phyloP scores from a whole-genome alignment of 805 yeast species.

The Kodamaea neixiangensis region DNA sequence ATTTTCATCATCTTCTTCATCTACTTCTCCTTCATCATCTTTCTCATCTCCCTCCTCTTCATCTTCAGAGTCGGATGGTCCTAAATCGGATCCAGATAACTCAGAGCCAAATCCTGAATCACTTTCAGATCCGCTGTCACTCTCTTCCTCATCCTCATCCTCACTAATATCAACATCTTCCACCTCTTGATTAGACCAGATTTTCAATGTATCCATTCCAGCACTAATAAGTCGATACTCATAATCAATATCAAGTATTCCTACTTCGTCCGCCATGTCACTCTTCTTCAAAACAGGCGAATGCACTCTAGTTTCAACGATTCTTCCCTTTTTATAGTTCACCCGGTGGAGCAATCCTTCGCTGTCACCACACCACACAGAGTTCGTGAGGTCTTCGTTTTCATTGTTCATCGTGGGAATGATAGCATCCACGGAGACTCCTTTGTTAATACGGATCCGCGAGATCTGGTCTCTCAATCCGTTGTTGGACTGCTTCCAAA shows the following conservation, averaged over 20 bases:
- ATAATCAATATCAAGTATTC: constrained; percentile 72
- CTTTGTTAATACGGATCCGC: constrained; percentile 67
- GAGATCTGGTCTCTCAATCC: constrained; percentile 75
- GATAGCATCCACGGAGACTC: constrained; percentile 73
- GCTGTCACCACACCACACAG: constrained; percentile 78
- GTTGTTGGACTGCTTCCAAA: constrained; percentile 78
- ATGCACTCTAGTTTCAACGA: constrained; percentile 68
- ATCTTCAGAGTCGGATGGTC: constrained; percentile 12
- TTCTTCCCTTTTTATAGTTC: constrained; percentile 62
- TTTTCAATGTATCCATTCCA: constrained; percentile 77
- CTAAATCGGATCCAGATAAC: constrained; percentile 7
- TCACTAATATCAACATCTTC: constrained; percentile 16
- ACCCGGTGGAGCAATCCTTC: constrained; percentile 73
- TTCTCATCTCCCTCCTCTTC: constrained; percentile 17
- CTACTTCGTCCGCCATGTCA: constrained; percentile 67
- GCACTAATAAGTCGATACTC: constrained; percentile 79
- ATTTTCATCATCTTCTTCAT: constrained; percentile 11
- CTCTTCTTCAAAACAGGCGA: constrained; percentile 40
- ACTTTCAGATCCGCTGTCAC: constrained; percentile 6
- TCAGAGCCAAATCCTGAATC: neutral
- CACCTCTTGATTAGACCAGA: constrained; percentile 61
- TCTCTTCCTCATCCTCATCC: constrained; percentile 15
- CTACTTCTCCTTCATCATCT: constrained; percentile 16
- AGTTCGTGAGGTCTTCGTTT: constrained; percentile 44
- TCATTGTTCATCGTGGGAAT: constrained; percentile 57